Evolutionary conservation across 2,329 filamentous ascomycete genomes (phyloP).

Genomic region (Exophiala spinifera): DNA sequence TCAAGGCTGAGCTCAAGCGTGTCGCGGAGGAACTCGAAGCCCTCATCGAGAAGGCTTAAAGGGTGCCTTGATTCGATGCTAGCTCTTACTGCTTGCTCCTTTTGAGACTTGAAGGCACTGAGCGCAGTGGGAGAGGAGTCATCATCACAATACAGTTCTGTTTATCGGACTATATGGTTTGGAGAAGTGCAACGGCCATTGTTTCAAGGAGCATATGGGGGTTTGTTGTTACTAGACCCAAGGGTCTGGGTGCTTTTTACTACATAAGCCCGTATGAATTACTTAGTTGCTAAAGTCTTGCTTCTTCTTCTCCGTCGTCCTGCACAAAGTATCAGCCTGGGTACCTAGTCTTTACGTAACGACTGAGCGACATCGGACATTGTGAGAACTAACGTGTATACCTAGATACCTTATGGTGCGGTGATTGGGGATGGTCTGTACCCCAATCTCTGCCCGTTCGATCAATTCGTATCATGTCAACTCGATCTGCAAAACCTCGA

Average conservation of each 20-base stretch:
- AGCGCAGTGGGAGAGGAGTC: neutral
- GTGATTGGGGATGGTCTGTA: no score
- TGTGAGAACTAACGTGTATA: no score
- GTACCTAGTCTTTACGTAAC: no score
- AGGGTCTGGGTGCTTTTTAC: neutral
- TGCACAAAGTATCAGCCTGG: no score
- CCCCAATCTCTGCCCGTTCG: no score
- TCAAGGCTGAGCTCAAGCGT: conserved; percentile 33
- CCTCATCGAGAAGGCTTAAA: conserved; percentile 25
- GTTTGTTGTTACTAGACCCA: neutral
- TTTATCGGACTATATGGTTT: neutral
- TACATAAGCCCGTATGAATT: neutral
- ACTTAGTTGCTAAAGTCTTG: no score
- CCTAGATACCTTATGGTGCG: no score
- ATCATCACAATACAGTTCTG: neutral
- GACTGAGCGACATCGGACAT: no score
- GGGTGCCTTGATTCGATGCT: neutral
- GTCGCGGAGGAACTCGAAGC: conserved; percentile 24
- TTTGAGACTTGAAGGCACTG: neutral
- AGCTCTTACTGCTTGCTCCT: neutral
- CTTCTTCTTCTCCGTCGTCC: no score
- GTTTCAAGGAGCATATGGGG: neutral
- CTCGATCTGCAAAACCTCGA: no score
- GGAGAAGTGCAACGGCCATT: neutral
- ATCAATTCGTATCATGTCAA: no score